A percentile compares a stretch with the other conserved stretches of the same genome.
These are phyloP conservation scores for Curvularia sp. DNA, from an alignment of 2,329 filamentous ascomycete genomes.

Conservation along the genomic window DNA sequence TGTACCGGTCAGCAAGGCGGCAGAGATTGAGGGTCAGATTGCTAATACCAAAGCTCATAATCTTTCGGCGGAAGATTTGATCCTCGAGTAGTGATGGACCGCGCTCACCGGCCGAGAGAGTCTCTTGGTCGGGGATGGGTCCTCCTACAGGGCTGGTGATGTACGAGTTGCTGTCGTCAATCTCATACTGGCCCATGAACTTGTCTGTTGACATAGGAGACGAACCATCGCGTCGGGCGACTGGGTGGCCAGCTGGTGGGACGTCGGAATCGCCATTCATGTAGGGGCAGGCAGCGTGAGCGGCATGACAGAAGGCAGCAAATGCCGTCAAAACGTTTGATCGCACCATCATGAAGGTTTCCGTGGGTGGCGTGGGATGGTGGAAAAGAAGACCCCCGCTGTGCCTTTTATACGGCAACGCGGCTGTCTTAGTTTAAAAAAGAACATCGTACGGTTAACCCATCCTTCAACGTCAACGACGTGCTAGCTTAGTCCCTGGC, in stretches of 20 bases:
- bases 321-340: constrained; percentile 33
- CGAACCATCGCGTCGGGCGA: constrained; percentile 35
- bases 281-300: constrained; percentile 45
- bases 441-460: not conserved
- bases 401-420: constrained; percentile 25
- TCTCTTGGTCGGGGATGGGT: constrained; percentile 71
- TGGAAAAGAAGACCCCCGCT: not conserved
- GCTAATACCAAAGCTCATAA: constrained; percentile 29
- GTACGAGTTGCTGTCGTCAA: constrained; percentile 47
- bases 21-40: not conserved
- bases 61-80: constrained; percentile 65
- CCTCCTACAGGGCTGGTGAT: constrained; percentile 72
- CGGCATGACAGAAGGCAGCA: constrained; percentile 33
- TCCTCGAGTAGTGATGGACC: constrained; percentile 75
- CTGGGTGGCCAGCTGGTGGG: constrained; percentile 40
- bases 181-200: constrained; percentile 48
- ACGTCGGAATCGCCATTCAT: constrained; percentile 44
- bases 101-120: constrained; percentile 70
- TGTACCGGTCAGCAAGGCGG: not conserved
- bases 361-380: not conserved
- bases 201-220: constrained; percentile 37
- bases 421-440: not conserved
- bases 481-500: constrained; percentile 4
- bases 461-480: constrained; percentile 1
- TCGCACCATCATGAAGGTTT: constrained; percentile 34